Base-by-base conservation (phyloP, 495 filamentous ascomycete genomes). In the Aspergillus incahuasiensis region DNA sequence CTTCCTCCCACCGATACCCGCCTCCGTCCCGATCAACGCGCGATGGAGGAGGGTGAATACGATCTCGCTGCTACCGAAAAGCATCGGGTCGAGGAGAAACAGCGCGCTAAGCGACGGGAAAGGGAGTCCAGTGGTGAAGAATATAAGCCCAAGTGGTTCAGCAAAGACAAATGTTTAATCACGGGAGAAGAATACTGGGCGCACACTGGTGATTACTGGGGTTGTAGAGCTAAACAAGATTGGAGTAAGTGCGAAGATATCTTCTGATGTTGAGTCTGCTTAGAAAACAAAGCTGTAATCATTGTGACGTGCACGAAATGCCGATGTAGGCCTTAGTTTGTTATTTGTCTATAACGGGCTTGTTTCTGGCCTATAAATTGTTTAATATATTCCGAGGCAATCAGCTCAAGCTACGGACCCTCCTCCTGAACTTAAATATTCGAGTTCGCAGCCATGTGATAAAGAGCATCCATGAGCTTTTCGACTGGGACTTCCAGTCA, bases 41-140 rank as follows among this genome's bases (percentile, higher is more conserved):
- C 94, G 0, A 98, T 98, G 94, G 94, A 98, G 68, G 91, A 96
- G 51, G 94, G 95, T 8, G 84, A 91, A 68, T 98, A 98, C 63
- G 91, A 96, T 62, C 73, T 95, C 44, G 94, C 94, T 9, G 95
- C 94, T 0, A 79, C 78, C 19, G 94, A 98, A 78, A 98, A 98
- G 80, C 92, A 95, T 63, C 81, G 95, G 9, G 81, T 98, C 0
- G 94, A 98, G 73, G 91, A 97, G 77, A 94, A 86, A 60, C 94
- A 98, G 78, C 75, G 94, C 52, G 86, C 85, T 35, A 86, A 83
- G 67, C 73, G 92, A 49, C 71, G 89, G 58, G 79, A 81, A 58
- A 74, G 91, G 20, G 92, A 97, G 66, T 75, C 73, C 19, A 80
- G 67, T 5, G 94, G 94, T 1, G 88, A 92, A 61, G 83, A 92